Evolutionary conservation across 345 rosid genomes (phyloP).

Genomic region (Rhodamnia rubescens): DNA sequence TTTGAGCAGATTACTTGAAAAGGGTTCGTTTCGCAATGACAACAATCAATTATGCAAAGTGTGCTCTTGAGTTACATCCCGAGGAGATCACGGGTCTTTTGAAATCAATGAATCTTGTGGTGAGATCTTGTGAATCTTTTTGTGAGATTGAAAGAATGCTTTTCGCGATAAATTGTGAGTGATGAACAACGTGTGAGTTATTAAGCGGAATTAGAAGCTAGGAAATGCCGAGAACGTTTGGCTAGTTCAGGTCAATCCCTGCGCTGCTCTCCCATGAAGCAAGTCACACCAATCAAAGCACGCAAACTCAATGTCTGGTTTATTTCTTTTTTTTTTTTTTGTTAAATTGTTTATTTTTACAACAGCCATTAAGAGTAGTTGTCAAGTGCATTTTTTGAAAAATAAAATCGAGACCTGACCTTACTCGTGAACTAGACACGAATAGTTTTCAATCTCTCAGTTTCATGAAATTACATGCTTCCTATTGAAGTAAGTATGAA

Average conservation of each 20-base stretch:
- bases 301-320: not conserved
- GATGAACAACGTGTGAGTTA: not conserved
- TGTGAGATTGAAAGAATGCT: not conserved
- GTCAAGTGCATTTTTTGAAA: not conserved
- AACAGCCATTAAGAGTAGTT: not conserved
- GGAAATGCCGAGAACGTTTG: not conserved
- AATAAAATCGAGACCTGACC: not conserved
- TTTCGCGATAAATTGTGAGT: not conserved
- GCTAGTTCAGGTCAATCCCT: too few relatives aligned
- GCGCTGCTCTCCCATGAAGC: not conserved
- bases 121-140: not conserved
- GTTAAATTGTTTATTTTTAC: not conserved
- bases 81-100: not conserved
- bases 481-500: not conserved
- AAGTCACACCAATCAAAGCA: not conserved
- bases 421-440: not conserved
- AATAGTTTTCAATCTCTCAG: not conserved
- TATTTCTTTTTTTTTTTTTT: not conserved
- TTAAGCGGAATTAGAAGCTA: not conserved
- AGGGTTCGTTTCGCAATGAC: not conserved
- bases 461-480: not conserved
- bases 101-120: not conserved
- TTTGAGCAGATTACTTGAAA: not conserved
- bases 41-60: not conserved
- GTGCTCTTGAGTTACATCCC: fast-evolving